Base-by-base conservation (phyloP, 345 rosid genomes). In the Kernera saxatilis region DNA sequence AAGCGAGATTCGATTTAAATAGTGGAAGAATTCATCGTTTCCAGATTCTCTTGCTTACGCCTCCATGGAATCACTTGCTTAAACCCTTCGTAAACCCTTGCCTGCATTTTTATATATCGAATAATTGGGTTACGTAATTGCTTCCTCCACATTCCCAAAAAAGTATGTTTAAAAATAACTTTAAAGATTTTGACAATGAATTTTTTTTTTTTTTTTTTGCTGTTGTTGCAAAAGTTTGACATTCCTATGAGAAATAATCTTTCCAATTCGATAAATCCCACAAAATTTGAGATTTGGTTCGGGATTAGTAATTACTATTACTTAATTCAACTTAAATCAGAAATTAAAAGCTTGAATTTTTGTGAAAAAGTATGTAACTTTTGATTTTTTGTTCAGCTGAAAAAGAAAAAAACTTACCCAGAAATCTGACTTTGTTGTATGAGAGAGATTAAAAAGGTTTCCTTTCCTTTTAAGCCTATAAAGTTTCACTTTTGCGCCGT, bases 31-130 rank as follows among this genome's bases (percentile, higher is more conserved):
- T 13, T 57, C 35, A 39, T 73, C 27, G 36, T 56, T 39, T 45
- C 17, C 54, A 37, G 22, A 48, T 73, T 67, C 70, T 74, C 74
- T 72, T 58, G 78, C 57, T 15, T 85, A 82, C 88, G 85, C 62
- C 76, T 79, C 93, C 93, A 75, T 26, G 87, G 87, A 65, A 81
- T 83, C 84, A 70, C 88, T 80, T 85, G 89, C 75, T 83, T 87
- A 21, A 86, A 71, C 67, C 84, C 74, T 65, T 81, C 81, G 71
- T 77, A 82, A 37, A 91, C 81, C 81, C 71, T 84, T 39, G 72
- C 79, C 97, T 91, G 84, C 83, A 36, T 13, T 44, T 61, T 61
- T 19, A 62, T 33, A 61, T 33, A 49, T 53, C 46, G 76, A 74
- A 74, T 67, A 1, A 58, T 58, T 74, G 22, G 40, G 48, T 64